Base-by-base conservation (phyloP, 805 yeast species). In the Wickerhamiella australiensis region DNA sequence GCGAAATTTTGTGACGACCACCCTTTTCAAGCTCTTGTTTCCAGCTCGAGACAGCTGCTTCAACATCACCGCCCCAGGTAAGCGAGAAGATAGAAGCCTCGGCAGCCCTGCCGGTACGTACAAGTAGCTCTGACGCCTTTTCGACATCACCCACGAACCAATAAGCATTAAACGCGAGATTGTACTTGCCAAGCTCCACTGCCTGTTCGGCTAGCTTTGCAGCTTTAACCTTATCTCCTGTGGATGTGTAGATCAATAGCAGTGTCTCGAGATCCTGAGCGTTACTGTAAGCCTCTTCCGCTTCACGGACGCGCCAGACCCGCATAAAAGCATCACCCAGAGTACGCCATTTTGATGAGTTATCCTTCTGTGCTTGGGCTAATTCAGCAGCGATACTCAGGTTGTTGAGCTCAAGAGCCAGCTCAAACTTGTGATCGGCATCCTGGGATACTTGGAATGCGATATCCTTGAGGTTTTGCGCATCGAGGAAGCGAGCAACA, bases 401-500 rank as follows among this genome's bases (percentile, higher is more conserved):
- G 60, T 84, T 75, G 49, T 77, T 76, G n/a, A 87, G 78, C 50
- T 80, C 74, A 45, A 92, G 69, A 8, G 96, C 90, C 52, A 92
- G 77, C 61, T 86, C 96, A 64, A 92, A 92, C 65, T 79, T 83
- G 62, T 94, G 95, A 63, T 90, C 97, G 47, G 76, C 68, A 65
- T 92, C 98, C 56, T 80, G 83, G 3, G 96, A 79, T 48, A 88
- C 75, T 46, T 82, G 74, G 50, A 82, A 72, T 1, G 98, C 96
- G 60, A 86, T 83, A 54, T 86, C 82, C 56, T 77, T 74, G 64
- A 77, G 82, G 20, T 94, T 96, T 68, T 87, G 95, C 56, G 88
- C 85, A 68, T 94, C 97, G 59, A 92, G 75, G 69, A 92, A 92
- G 61, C 96, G 77, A 5, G 97, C 81, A 58, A 92, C 79, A 61